Conservation (phyloP, 1,284 basidiomycete genomes). For the Melampsora americana region DNA sequence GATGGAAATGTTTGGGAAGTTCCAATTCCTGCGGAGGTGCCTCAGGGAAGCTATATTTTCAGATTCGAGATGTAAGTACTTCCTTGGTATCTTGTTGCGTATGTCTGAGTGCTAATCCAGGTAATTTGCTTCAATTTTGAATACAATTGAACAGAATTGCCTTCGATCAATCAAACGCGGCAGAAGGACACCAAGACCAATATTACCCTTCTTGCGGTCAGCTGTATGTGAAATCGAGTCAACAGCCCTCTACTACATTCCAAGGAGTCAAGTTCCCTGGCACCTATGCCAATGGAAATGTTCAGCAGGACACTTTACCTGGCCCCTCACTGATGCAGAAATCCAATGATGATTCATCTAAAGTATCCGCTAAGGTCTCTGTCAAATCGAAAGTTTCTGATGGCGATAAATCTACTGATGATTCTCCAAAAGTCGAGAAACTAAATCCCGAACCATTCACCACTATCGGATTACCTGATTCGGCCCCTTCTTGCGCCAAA, state of each 20-base stretch:
- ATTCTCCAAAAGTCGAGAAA: background rate
- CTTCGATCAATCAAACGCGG: slow-evolving; percentile 15
- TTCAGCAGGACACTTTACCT: background rate
- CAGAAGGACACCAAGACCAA: slow-evolving; percentile 40
- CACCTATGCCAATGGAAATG: slow-evolving; percentile 25
- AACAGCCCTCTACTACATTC: background rate
- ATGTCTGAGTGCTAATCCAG: background rate
- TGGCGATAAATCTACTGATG: background rate
- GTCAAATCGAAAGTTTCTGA: background rate
- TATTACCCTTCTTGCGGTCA: slow-evolving; percentile 42
- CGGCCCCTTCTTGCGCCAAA: background rate
- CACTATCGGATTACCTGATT: background rate
- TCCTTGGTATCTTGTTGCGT: background rate
- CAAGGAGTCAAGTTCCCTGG: slow-evolving; percentile 8
- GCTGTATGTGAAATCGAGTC: slow-evolving; percentile 25
- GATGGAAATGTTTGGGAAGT: slow-evolving; percentile 34
- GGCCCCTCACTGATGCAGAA: slow-evolving; percentile 9
- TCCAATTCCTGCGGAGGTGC: slow-evolving; percentile 20
- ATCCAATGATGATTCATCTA: background rate
- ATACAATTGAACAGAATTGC: slow-evolving; percentile 20
- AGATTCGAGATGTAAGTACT: slow-evolving; percentile 30
- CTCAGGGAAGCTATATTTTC: slow-evolving; percentile 38
- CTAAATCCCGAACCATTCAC: background rate
- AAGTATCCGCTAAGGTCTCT: background rate
- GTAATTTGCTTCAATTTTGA: background rate